Evolutionary conservation across 192 early-diverging fungal genomes (phyloP).

Genomic region (Entomortierella chlamydospora): DNA sequence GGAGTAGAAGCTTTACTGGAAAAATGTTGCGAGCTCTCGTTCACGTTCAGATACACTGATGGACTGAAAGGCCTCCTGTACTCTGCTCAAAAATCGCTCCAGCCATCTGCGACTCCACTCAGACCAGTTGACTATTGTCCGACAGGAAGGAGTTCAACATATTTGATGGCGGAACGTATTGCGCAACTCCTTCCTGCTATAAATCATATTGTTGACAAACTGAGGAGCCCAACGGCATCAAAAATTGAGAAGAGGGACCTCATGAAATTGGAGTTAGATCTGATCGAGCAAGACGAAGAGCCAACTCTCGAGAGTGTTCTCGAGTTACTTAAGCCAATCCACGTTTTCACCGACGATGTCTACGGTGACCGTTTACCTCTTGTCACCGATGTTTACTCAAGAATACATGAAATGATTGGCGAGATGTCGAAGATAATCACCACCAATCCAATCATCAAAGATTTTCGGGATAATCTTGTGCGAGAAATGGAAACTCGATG

Average conservation of each 20-base stretch:
- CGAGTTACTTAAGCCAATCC: not conserved
- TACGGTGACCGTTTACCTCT: not conserved
- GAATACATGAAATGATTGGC: not conserved
- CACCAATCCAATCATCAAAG: not conserved
- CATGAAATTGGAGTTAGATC: not conserved
- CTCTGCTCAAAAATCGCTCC: not conserved
- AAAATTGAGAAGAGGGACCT: not conserved
- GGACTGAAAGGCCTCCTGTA: not conserved
- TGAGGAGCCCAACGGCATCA: not conserved
- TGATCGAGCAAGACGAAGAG: not conserved
- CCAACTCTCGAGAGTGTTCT: not conserved
- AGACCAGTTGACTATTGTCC: not conserved
- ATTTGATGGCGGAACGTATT: not conserved
- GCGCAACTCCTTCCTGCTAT: constrained; percentile 3
- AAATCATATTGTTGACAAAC: not conserved
- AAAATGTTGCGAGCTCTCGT: not conserved
- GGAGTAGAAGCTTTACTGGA: not conserved
- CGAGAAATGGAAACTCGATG: not conserved
- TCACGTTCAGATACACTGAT: not conserved
- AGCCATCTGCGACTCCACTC: not conserved
- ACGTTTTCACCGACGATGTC: not conserved
- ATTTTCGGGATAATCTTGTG: constrained; percentile 2
- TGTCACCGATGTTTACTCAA: not conserved
- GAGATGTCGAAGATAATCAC: not conserved
- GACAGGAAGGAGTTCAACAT: constrained; percentile 6